Base-by-base conservation (phyloP, 2,329 filamentous ascomycete species). In the Drechslerella dactyloides region DNA sequence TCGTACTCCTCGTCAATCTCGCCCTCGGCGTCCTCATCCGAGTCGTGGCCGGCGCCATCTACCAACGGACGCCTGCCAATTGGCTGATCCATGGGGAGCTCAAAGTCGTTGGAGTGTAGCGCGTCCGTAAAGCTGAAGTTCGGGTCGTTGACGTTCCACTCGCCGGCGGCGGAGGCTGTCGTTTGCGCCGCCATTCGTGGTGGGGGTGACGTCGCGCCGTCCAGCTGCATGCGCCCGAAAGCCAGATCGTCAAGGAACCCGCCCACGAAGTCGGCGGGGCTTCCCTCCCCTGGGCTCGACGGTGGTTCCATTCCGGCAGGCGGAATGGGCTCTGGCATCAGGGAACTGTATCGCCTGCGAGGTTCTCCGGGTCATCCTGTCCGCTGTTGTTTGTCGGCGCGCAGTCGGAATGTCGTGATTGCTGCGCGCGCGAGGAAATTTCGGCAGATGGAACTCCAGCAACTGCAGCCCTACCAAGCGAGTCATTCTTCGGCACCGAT, bases 61-160 rank as follows among this genome's bases (percentile, higher is more conserved):
- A 63, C 21, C 11, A 55, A 60, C n/a, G 53, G 60, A 21, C 60
- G 60, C 42, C 59, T 55, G 37, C 60, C 54, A 21, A 56, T n/a
- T 27, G 55, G 68, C 21, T 72, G 42, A 19, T 51, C 54, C 23
- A 30, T 42, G 15, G 40, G 48, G 33, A 65, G 65, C 42, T 35
- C 57, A 30, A 72, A 53, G 13, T 56, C 68, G 40, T 72, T 60
- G n/a, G 68, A 72, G 56, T 72, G 68, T 37, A 72, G 42, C 15
- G 68, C 68, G 40, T 72, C 68, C 30, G 60, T 72, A 55, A 72
- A 72, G 42, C 68, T 72, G 24, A 72, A 72, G 5, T 59, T 50
- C 15, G 68, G 68, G 19, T 72, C 68, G 17, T 54, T 53, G 11
- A 72, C 27, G 19, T 64, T 72, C 68, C 68, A 72, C 15, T 59